Evolutionary conservation across 257 asterid genomes (phyloP).

Genomic region (Agastache rugosa): DNA sequence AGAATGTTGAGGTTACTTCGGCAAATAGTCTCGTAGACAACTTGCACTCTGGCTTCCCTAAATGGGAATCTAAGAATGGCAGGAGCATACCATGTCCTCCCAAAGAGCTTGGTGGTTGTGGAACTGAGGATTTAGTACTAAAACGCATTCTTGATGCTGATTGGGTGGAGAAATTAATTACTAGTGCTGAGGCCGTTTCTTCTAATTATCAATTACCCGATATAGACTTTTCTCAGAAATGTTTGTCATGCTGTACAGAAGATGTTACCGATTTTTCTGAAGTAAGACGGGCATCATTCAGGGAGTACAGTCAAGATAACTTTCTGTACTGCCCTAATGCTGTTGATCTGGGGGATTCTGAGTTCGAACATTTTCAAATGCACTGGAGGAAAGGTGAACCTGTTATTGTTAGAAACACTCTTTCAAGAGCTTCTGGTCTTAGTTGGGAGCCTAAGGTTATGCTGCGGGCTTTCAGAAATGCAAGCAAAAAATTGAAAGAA

Average conservation of each 20-base stretch:
- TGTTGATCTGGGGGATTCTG: conserved; percentile 48
- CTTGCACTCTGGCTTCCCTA: conserved; percentile 34
- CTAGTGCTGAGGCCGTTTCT: conserved; percentile 55
- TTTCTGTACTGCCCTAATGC: conserved; percentile 74
- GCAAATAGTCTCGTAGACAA: conserved; percentile 29
- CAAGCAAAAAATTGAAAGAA: conserved; percentile 57
- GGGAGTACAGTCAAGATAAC: conserved; percentile 60
- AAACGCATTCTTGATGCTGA: conserved; percentile 61
- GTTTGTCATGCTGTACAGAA: conserved; percentile 49
- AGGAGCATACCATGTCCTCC: conserved; percentile 81
- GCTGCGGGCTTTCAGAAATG: conserved; percentile 82
- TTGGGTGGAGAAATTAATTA: conserved; percentile 58
- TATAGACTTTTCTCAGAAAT: conserved; percentile 46
- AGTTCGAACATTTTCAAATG: conserved; percentile 70
- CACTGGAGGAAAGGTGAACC: conserved; percentile 92
- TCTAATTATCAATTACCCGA: conserved; percentile 46
- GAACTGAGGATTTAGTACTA: conserved; percentile 53
- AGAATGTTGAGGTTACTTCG: conserved; percentile 37
- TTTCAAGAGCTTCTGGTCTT: conserved; percentile 66
- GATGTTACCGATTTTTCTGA: conserved; percentile 30
- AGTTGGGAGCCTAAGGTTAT: conserved; percentile 95
- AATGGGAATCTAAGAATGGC: conserved; percentile 56
- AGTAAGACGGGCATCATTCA: conserved; percentile 64
- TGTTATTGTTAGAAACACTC: conserved; percentile 65
- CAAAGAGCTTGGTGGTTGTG: conserved; percentile 75